A percentile compares a stretch with the other conserved stretches of the same genome.
phyloP scores from a whole-genome alignment of 805 yeast genomes.

The Maudiozyma barnettii region DNA sequence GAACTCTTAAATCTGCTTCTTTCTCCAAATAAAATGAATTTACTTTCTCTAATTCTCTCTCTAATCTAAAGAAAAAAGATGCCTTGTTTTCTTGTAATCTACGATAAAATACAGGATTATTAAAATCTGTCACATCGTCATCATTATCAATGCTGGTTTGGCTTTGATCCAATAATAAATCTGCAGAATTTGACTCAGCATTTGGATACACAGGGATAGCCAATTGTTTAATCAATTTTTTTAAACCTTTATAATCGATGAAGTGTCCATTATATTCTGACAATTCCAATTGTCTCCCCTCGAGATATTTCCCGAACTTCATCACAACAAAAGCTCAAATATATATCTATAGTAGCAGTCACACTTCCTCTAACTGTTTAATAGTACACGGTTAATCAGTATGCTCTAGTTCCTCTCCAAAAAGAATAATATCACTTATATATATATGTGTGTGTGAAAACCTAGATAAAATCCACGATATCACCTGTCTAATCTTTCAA shows the following conservation, averaged over 20 bases:
- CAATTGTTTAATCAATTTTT: slow-evolving; percentile 80
- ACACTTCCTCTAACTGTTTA: no score
- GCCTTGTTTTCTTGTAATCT: slow-evolving; percentile 83
- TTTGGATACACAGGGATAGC: slow-evolving; percentile 35
- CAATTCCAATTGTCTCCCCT: slow-evolving; percentile 84
- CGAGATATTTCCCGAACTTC: slow-evolving; percentile 96
- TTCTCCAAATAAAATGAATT: slow-evolving; percentile 86
- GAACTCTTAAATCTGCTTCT: slow-evolving; percentile 75
- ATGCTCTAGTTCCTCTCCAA: no score
- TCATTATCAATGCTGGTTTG: background rate
- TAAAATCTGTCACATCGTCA: slow-evolving; percentile 25
- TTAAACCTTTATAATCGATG: slow-evolving; percentile 88
- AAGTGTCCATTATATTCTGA: slow-evolving; percentile 93
- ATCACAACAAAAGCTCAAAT: slow-evolving; percentile 7
- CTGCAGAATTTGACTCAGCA: background rate
- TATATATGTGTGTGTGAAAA: no score
- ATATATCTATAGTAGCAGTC: background rate
- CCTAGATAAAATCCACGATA: no score
- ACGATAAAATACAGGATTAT: slow-evolving; percentile 34
- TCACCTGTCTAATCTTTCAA: no score
- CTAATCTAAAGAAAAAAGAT: slow-evolving; percentile 75
- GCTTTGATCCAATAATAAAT: background rate
- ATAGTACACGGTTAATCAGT: no score
- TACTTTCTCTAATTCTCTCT: slow-evolving; percentile 91
- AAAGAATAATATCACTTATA: no score